Base-by-base conservation (phyloP, 2,329 filamentous ascomycete species). In the Colletotrichum trifolii region DNA sequence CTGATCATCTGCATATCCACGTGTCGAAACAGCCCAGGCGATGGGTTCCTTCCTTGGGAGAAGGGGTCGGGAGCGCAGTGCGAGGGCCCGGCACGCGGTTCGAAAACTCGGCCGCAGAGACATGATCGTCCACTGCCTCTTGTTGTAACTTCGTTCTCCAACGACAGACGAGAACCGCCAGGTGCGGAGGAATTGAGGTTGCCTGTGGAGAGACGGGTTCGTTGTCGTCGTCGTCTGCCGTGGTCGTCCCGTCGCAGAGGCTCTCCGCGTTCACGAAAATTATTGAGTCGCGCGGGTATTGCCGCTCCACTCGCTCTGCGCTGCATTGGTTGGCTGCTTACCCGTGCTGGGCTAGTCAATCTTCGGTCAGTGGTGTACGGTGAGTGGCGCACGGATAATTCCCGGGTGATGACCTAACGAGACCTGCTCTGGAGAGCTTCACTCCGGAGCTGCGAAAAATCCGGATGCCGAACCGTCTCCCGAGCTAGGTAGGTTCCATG, bases 41-140 rank as follows among this genome's bases (percentile, higher is more conserved):
- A 78, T 71, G 42, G 68, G 67, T 39, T 68, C 68, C 50, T 67
- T 69, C 39, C 63, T 64, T 35, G 59, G 66, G 50, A 69, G 63
- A 64, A 73, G 72, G 49, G 78, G 74, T 68, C 76, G 72, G 43
- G 78, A 69, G 58, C 79, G 76, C 50, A 81, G 67, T 42, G 78
- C 75, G 53, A 84, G 74, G 47, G 78, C 74, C 65, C 80, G 77
- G 72, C 79, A 77, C 56, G 76, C 77, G 69, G 75, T 73, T 69
- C 83, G 80, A 45, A 87, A 69, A 67, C 82, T 83, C 70, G 86
- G 75, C 75, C 85, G 80, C 62, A 86, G 82, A 70, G 86, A 81
- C 87, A 89, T 89, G 61, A 66, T 33, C 61, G 17, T 39, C 42
- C 4, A 25, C 25, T 25, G 25, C 25, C 25, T 25, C 45, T 25